A percentile compares a stretch with the other conserved stretches of the same genome.
These are phyloP conservation scores for Cadophora gregata DNA, from an alignment of 2,329 filamentous ascomycete species.

Conservation along the genomic window DNA sequence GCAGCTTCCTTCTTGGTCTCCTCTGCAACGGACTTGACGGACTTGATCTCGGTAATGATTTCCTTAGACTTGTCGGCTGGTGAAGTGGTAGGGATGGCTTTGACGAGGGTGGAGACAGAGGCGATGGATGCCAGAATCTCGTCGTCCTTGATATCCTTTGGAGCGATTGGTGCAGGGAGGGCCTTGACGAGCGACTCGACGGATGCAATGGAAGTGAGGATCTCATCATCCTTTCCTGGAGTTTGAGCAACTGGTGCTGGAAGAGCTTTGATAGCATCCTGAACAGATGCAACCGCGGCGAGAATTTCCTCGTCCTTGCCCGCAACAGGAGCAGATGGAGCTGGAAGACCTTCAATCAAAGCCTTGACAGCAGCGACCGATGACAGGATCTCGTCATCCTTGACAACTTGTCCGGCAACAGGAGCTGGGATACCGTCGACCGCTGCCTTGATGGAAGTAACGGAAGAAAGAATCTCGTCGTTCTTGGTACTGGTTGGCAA, in stretches of 20 bases:
- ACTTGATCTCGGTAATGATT: constrained; percentile 29
- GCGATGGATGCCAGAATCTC: constrained; percentile 25
- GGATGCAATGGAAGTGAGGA: constrained; percentile 14
- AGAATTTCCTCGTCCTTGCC: constrained; percentile 25
- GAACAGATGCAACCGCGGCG: constrained; percentile 14
- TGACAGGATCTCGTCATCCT: constrained; percentile 18
- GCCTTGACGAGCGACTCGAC: constrained; percentile 15
- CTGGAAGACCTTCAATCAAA: constrained; percentile 28
- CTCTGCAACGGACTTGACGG: constrained; percentile 23
- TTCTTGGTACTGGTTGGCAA: constrained; percentile 14
- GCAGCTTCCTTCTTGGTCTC: constrained; percentile 24
- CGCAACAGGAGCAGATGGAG: constrained; percentile 17
- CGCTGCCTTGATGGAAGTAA: constrained; percentile 21
- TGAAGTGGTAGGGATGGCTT: constrained; percentile 21
- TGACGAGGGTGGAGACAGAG: constrained; percentile 20
- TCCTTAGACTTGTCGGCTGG: constrained; percentile 24
- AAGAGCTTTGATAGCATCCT: constrained; percentile 11
- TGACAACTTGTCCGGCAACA: constrained; percentile 10
- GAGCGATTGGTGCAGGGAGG: constrained; percentile 18
- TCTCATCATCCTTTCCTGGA: constrained; percentile 16
- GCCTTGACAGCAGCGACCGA: constrained; percentile 24
- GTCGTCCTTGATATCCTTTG: constrained; percentile 26
- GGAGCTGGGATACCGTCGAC: constrained; percentile 21
- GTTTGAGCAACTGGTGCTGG: constrained; percentile 15
- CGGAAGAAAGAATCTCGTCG: constrained; percentile 5